phyloP scores from a whole-genome alignment of 23 red algal genomes.

The Gracilaria vermiculophylla region DNA sequence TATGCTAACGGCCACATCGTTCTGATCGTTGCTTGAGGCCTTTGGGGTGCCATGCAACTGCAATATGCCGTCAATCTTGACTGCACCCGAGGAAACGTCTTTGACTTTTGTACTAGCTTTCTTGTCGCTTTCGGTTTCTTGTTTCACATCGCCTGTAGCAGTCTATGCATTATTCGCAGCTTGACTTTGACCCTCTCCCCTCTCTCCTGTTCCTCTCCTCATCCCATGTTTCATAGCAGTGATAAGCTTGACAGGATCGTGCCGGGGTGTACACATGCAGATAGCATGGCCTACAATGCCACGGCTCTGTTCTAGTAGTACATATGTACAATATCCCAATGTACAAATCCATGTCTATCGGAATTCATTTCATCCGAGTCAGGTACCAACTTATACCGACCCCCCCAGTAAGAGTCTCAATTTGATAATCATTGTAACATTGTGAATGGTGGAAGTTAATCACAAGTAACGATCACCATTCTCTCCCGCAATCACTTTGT shows the following conservation, averaged over 20 bases:
- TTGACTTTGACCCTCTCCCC: neutral
- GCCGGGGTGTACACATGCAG: conserved; percentile 87
- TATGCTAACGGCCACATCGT: neutral
- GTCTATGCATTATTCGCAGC: neutral
- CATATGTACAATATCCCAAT: conserved; percentile 82
- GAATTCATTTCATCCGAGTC: conserved; percentile 80
- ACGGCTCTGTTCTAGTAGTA: conserved; percentile 38
- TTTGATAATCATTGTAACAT: conserved; percentile 85
- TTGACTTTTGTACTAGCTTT: neutral
- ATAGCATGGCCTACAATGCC: conserved; percentile 84
- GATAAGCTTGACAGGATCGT: conserved; percentile 90
- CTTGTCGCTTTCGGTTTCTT: neutral
- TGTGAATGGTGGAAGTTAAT: conserved; percentile 97
- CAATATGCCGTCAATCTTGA: neutral
- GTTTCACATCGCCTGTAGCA: neutral
- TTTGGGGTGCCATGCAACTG: neutral
- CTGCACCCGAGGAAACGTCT: neutral
- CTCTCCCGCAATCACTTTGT: conserved; percentile 90
- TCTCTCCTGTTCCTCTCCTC: conserved; percentile 35
- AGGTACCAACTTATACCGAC: conserved; percentile 84
- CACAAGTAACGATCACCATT: conserved; percentile 92
- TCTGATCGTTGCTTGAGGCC: neutral
- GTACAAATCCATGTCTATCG: conserved; percentile 82
- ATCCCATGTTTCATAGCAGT: conserved; percentile 88
- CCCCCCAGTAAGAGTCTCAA: conserved; percentile 92